Base-by-base conservation (phyloP, 2,329 filamentous ascomycete species). In the Lachnellula occidentalis region DNA sequence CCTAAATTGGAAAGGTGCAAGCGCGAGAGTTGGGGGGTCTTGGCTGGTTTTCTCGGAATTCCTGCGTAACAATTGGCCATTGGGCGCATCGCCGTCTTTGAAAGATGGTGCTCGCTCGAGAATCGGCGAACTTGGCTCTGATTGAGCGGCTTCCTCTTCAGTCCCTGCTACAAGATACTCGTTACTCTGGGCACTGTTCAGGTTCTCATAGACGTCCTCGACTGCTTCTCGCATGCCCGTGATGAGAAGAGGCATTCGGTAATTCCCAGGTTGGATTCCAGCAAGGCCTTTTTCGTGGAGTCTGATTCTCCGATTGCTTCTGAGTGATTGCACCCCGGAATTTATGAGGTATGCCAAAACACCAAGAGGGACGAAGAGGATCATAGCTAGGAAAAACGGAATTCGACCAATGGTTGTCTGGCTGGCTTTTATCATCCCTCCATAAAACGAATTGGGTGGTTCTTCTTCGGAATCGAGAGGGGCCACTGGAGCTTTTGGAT, bases 1-100 rank as follows among this genome's bases (percentile, higher is more conserved):
- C 48, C 81, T 78, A 68, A 96, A 95, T 71, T 97, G 92, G 47
- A 84, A 81, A 4, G 85, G 78, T 0, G 88, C 85, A 51, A 97
- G 74, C 0, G 91, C 91, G 51, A 97, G 76, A 0, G 85, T 90
- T 1, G 88, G 88, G 59, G 75, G 61, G 70, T 70, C 62, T 41
- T 55, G 52, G 12, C 27, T 50, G 17, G 37, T 15, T 43, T 66
- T 65, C 45, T 66, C 64, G 6, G 55, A 43, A 24, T 46, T 22
- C 37, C 60, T 22, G 34, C 22, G 45, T 5, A n/a, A 19, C 4
- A 52, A 34, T 6, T 7, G 17, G 9, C 14, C 14, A 17, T 7
- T 37, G 14, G 37, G 34, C 11, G 17, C 45, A 19, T 37, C 45
- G 12, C 19, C 21, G 17, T 19, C 31, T 7, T 15, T 27, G 43